Base-by-base conservation (phyloP, 805 yeast species). In the Saturnispora dispora region DNA sequence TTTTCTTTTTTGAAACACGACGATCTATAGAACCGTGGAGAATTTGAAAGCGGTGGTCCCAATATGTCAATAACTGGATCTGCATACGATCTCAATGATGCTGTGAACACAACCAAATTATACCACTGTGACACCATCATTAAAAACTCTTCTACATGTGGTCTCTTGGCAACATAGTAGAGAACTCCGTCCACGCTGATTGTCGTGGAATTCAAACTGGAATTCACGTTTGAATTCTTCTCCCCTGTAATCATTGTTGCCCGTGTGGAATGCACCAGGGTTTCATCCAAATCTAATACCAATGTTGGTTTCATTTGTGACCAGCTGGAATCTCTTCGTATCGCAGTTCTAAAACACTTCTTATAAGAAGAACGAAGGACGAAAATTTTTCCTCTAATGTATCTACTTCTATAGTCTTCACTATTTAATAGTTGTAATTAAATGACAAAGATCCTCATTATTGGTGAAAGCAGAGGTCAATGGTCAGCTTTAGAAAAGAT, bases 31-130 rank as follows among this genome's bases (percentile, higher is more conserved):
- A 25, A 62, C 15, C 69, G 51, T 83, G 87, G 59, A 76, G 74
- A 64, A 91, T 98, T 20, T 91, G 72, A 82, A 90, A 87, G 18
- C 15, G 46, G 46, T n/a, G 44, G 46, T 15, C 51, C 51, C 11
- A 48, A 32, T 4, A 48, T 22, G 67, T 91, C 91, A 48, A 93
- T 87, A 47, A 93, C 95, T 0, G 99, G 98, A 62, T 93, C 99
- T 0, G 99, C 98, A 62, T 93, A 93, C 63, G 88, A 96, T 65
- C 82, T 80, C 55, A 93, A 90, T 39, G 95, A 85, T 2, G 99
- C 99, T 0, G 99, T 93, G 72, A 93, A 93, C 9, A 95, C 81
- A 32, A 89, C 90, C 42, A 93, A 71, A 58, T 88, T 85, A 68
- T 79, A 93, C 97, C 97, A 91, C 59, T 80, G 79, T 48, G 83